Percentiles rank a stretch among this genome's conserved stretches.
Conservation (phyloP, 78 protist genomes). For the Dictyostelium citrinum region DNA sequence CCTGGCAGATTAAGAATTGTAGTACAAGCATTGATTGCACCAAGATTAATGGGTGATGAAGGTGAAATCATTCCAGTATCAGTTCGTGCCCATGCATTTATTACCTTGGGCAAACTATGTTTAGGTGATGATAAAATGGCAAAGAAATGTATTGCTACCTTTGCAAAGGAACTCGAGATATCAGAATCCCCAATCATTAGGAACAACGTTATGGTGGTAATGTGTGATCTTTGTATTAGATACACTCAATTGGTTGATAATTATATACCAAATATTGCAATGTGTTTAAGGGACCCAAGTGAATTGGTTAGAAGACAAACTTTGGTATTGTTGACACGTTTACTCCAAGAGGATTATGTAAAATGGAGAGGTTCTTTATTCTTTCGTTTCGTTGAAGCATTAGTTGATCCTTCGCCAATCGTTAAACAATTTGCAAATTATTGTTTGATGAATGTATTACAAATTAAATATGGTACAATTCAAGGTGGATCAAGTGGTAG, state of each 20-base stretch:
- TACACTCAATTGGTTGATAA: slow-evolving; percentile 82
- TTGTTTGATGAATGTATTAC: slow-evolving; percentile 70
- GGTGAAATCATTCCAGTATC: slow-evolving; percentile 20
- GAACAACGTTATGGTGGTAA: slow-evolving; percentile 85
- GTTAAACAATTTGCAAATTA: slow-evolving; percentile 61
- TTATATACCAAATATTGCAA: slow-evolving; percentile 77
- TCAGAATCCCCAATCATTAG: slow-evolving; percentile 74
- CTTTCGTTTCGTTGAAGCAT: slow-evolving; percentile 75
- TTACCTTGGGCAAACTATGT: slow-evolving; percentile 85
- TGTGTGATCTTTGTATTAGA: slow-evolving; percentile 88
- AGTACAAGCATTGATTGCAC: slow-evolving; percentile 77
- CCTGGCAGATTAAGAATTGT: slow-evolving; percentile 37
- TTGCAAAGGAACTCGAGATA: slow-evolving; percentile 82
- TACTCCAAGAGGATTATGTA: slow-evolving; percentile 85
- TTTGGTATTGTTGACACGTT: slow-evolving; percentile 69
- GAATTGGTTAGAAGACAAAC: slow-evolving; percentile 86
- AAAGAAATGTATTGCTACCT: slow-evolving; percentile 74
- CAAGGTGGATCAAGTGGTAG: not conserved
- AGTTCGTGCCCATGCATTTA: slow-evolving; percentile 82
- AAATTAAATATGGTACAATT: slow-evolving; percentile 55
- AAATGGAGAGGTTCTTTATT: slow-evolving; percentile 88
- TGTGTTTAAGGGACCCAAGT: slow-evolving; percentile 63
- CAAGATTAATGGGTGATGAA: slow-evolving; percentile 3
- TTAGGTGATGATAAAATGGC: slow-evolving; percentile 77
- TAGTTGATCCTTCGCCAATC: slow-evolving; percentile 78